These are phyloP conservation scores for Pestalotiopsis sp. DNA, from an alignment of 2,329 filamentous ascomycete species.

Conservation along the genomic window DNA sequence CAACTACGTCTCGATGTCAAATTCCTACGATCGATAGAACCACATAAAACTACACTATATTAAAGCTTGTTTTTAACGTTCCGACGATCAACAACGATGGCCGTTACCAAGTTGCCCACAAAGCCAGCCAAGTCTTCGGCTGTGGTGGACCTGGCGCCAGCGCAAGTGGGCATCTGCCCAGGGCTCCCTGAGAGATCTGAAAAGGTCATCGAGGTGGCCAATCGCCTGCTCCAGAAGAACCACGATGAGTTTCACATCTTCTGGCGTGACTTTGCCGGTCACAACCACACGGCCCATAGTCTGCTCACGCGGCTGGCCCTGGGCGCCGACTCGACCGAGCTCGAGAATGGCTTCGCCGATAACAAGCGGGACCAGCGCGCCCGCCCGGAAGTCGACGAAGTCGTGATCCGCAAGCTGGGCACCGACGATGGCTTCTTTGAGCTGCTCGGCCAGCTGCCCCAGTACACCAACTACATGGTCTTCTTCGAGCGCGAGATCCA, in stretches of 20 bases:
- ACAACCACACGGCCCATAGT: conserved; percentile 34
- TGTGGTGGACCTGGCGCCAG: not conserved
- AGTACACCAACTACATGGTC: conserved; percentile 61
- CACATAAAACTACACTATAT: not conserved
- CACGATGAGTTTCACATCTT: conserved; percentile 34
- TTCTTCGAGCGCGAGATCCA: conserved; percentile 68
- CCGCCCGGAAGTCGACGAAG: conserved; percentile 22
- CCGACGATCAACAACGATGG: not conserved
- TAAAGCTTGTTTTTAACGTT: not conserved
- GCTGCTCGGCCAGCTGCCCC: conserved; percentile 12
- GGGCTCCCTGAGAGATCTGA: conserved; percentile 3
- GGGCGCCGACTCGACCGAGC: conserved; percentile 26
- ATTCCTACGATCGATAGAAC: not conserved
- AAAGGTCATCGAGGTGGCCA: conserved; percentile 20
- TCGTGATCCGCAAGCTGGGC: conserved; percentile 19
- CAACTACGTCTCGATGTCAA: not conserved
- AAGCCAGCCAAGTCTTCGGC: not conserved
- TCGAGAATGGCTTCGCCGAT: conserved; percentile 30
- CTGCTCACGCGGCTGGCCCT: conserved; percentile 31
- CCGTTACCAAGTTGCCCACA: not conserved
- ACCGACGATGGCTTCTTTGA: conserved; percentile 25
- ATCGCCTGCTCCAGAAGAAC: conserved; percentile 30
- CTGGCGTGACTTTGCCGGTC: conserved; percentile 27
- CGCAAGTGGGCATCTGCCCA: conserved; percentile 1
- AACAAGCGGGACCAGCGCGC: conserved; percentile 26